Evolutionary conservation across 306 rosid genomes (phyloP).

Genomic region (Begonia peltatifolia): DNA sequence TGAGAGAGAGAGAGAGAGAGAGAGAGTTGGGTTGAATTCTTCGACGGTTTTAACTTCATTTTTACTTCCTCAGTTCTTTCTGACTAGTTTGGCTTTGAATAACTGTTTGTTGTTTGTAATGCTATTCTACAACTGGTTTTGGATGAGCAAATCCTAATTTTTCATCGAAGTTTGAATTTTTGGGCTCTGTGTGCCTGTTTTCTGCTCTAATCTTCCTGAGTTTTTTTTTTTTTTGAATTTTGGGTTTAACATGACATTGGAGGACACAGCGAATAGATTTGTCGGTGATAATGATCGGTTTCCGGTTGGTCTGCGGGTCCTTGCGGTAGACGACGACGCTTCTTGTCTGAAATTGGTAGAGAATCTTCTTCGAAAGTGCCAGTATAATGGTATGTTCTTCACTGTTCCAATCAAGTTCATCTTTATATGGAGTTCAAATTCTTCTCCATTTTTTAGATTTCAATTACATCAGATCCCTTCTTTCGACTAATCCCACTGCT

Average conservation of each 20-base stretch:
- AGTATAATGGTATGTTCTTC: conserved; percentile 45
- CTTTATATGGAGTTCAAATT: neutral
- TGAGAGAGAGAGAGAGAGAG: no score
- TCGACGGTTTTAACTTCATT: neutral
- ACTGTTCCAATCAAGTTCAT: neutral
- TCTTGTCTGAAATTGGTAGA: conserved; percentile 54
- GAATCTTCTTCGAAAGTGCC: conserved; percentile 56
- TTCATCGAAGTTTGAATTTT: neutral
- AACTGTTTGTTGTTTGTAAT: neutral
- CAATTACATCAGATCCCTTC: no score
- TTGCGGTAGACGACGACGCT: conserved; percentile 71
- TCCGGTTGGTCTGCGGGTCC: conserved; percentile 77
- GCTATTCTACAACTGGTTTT: neutral
- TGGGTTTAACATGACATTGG: conserved; percentile 30
- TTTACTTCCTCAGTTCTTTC: neutral
- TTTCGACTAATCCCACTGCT: no score
- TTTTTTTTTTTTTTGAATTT: conserved; percentile 19
- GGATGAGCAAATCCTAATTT: neutral
- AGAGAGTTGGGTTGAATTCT: neutral
- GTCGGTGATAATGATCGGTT: conserved; percentile 30
- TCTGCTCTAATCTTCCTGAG: neutral
- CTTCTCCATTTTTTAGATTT: neutral
- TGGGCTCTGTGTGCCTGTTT: neutral
- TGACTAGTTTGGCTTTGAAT: neutral
- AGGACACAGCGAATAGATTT: conserved; percentile 24